Evolutionary conservation across 495 filamentous ascomycete genomes (phyloP).

Genomic region (Articulospora tetracladia): DNA sequence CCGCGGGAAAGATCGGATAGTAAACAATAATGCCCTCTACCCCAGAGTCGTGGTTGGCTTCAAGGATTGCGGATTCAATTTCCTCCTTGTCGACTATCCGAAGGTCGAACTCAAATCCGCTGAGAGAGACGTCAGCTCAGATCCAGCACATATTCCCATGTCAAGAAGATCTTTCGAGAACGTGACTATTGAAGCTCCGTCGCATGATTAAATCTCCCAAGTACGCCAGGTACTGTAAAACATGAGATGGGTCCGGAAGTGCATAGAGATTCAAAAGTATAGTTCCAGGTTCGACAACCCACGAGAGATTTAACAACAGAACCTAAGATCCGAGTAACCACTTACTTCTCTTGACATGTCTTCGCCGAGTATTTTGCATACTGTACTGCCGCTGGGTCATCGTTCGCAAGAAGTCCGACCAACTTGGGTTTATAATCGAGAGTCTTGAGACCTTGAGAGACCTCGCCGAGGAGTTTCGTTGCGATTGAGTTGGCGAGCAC

Average conservation of each 20-base stretch:
- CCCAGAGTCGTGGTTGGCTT: conserved; percentile 70
- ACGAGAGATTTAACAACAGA: too few relatives aligned
- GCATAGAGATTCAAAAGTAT: too few relatives aligned
- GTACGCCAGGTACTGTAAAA: too few relatives aligned
- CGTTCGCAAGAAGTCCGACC: conserved; percentile 87
- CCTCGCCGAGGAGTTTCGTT: conserved; percentile 72
- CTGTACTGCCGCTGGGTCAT: conserved; percentile 83
- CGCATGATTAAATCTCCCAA: too few relatives aligned
- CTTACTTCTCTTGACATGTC: conserved; percentile 92
- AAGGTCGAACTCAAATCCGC: conserved; percentile 85
- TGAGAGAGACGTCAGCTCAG: conserved; percentile 29
- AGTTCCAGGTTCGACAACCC: too few relatives aligned
- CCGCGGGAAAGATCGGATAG: conserved; percentile 83
- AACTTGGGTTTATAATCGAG: conserved; percentile 66
- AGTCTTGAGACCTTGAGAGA: conserved; percentile 63
- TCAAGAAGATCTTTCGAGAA: too few relatives aligned
- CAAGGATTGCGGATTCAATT: conserved; percentile 80
- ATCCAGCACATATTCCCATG: neutral
- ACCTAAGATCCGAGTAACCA: conserved; percentile 8
- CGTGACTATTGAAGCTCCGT: too few relatives aligned
- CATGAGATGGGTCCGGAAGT: too few relatives aligned
- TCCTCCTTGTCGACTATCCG: conserved; percentile 77
- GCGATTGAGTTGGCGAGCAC: conserved; percentile 82
- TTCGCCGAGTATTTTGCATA: conserved; percentile 98
- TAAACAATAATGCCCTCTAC: conserved; percentile 97